Base-by-base conservation (phyloP, 306 rosid genomes). In the Cicer bijugum region DNA sequence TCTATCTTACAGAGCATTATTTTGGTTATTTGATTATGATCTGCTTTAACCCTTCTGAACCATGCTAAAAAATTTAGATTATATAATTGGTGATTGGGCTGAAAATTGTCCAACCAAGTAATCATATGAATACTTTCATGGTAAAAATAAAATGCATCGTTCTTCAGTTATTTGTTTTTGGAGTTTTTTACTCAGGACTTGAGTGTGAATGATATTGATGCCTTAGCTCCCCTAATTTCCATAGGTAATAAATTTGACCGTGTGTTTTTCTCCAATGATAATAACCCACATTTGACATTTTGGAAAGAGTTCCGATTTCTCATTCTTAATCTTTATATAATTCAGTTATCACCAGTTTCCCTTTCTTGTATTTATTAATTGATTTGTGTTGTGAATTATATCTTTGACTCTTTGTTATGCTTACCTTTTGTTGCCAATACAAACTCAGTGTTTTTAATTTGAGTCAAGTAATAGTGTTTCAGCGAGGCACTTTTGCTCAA, bases 371-470 rank as follows among this genome's bases (percentile, higher is more conserved):
- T 63, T 52, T 39, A 64, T 38, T 15, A 7, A 28, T 44, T 45
- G 55, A 14, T 28, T 16, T 57, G 20, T 79, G 48, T 7, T 4
- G 11, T 10, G 59, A 45, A 46, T 52, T 65, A 28, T 79, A 56
- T 28, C 5, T 28, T 3, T 4, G 35, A 4, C 35, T 58, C 56
- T n/a, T 11, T 42, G 52, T 40, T 10, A 38, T 67, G 68, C 59
- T 28, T 15, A 62, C 45, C 35, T 58, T 59, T 61, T 61, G 60
- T 51, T 20, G 64, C 33, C 17, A 15, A 52, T 61, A 17, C 43
- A 68, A 80, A 74, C 50, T 60, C 53, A 47, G 10, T 55, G 47
- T 16, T 56, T 45, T 67, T 12, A 66, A 66, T 50, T 28, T 38
- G 17, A 42, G 14, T 55, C 42, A 23, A 12, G 57, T 71, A 6